Evolutionary conservation across 2,329 filamentous ascomycete species (phyloP), one percentile per base, ranked within the genome.

Genomic region (Curvularia verruculosa): DNA sequence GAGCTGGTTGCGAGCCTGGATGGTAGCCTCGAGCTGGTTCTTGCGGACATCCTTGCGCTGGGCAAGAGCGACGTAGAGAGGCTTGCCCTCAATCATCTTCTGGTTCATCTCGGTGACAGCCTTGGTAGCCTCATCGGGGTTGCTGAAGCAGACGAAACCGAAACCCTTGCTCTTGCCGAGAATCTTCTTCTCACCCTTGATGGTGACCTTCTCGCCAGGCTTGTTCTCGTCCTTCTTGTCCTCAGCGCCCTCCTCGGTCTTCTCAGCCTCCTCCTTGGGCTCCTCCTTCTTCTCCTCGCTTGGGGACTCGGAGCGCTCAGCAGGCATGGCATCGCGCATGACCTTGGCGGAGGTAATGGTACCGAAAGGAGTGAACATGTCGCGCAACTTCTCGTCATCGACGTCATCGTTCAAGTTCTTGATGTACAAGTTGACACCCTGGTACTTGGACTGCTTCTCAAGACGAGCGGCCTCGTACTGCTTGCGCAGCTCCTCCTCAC

Each of bases 1-100:
- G 76, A 97, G 88, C 80, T 96, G 94, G 85, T 98, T 98, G 80
- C 95, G 92, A 79, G 95, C 94, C 83, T 98, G 95, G 80, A 99
- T 99, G 81, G 92, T 97, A 73, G 94, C 94, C 85, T 99, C 95
- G 70, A 99, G 91, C 65, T 98, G 95, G 83, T 88, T 96, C 87
- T 97, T 96, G 81, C 95, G 93, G 73, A 99, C 94, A 81, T 99
- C 95, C 88, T 99, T 99, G 82, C 95, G 94, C 85, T 99, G 95
- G 65, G 95, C 95, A 66, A 99, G 87, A 71, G 95, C 95, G 73
- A 99, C 95, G 77, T 99, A 99, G 60, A 99, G 85, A 56, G 95
- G 95, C 88, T 99, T 99, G 82, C 86, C 87, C 79, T 93, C 90
- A 69, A 98, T 85, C 95, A 99, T 99, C 80, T 95, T 92, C 85